Evolutionary conservation across 2,329 filamentous ascomycete genomes (phyloP).

Genomic region (Chaetomiaceae sp.): DNA sequence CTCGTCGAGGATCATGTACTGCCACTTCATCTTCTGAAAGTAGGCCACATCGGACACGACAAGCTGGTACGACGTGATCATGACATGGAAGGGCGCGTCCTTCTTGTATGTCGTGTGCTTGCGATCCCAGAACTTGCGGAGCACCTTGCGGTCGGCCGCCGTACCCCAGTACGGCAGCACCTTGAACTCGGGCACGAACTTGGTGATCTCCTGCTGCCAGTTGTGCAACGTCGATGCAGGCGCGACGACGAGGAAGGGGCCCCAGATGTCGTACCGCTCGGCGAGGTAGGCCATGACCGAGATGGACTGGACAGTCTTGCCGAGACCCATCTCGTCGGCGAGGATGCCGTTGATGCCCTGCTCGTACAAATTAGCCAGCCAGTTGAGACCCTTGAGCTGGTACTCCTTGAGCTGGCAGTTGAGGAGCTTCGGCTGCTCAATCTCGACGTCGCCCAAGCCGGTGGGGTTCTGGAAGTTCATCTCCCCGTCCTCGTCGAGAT

Average conservation of each 20-base stretch:
- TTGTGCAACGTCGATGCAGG: constrained; percentile 96
- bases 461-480: constrained; percentile 99
- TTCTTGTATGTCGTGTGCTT: constrained; percentile 95
- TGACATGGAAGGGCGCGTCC: constrained; percentile 90
- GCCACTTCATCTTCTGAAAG: constrained; percentile 99
- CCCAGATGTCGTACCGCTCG: constrained; percentile 97
- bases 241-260: constrained; percentile 92
- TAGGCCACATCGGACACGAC: constrained; percentile 95
- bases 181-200: constrained; percentile 91
- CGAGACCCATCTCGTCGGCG: constrained; percentile 98
- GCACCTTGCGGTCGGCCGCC: constrained; percentile 86
- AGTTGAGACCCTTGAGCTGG: constrained; percentile 97
- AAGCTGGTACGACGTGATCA: constrained; percentile 94
- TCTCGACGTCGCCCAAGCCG: constrained; percentile 87
- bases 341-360: constrained; percentile 99
- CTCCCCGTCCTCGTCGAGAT: constrained; percentile 84
- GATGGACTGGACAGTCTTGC: constrained; percentile 98
- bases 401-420: constrained; percentile 96
- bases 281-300: constrained; percentile 99
- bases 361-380: constrained; percentile 98
- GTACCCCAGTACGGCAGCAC: constrained; percentile 97
- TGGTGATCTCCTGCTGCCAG: constrained; percentile 97
- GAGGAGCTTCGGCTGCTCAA: constrained; percentile 90
- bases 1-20: constrained; percentile 99
- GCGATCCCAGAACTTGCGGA: constrained; percentile 98